Percentiles rank a stretch among this genome's conserved stretches.
Evolutionary conservation across 495 filamentous ascomycete genomes (phyloP).

Genomic region (Xylaria longipes): DNA sequence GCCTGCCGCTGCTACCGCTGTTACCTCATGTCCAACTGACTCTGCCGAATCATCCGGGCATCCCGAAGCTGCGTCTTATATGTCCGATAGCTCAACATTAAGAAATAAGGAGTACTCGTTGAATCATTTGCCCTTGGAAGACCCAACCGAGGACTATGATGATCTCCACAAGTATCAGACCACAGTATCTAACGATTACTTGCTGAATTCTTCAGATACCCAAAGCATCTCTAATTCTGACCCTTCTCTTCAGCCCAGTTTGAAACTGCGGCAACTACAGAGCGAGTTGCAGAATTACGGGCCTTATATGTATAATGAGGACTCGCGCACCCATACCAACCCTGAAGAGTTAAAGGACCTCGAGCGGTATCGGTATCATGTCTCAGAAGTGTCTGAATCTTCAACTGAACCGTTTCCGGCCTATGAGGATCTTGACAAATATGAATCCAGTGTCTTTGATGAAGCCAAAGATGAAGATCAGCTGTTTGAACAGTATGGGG

Average conservation of each 20-base stretch:
- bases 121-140: conserved; percentile 39
- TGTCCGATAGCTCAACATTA: conserved; percentile 24
- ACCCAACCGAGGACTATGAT: conserved; percentile 32
- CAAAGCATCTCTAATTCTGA: conserved; percentile 37
- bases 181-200: conserved; percentile 15
- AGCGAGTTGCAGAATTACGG: conserved; percentile 35
- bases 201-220: conserved; percentile 25
- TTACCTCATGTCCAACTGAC: neutral
- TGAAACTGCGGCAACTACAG: conserved; percentile 19
- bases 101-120: conserved; percentile 43
- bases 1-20: conserved; percentile 16
- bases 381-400: neutral
- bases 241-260: neutral
- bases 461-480: conserved; percentile 38
- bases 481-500: conserved; percentile 37
- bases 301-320: conserved; percentile 38
- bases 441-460: conserved; percentile 39
- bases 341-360: conserved; percentile 36
- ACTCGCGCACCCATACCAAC: conserved; percentile 37
- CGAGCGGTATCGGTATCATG: conserved; percentile 31
- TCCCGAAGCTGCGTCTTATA: neutral
- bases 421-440: conserved; percentile 43
- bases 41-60: neutral
- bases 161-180: conserved; percentile 37
- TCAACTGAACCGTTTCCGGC: conserved; percentile 4